Percentiles rank a stretch among this genome's conserved stretches.
phyloP scores from a whole-genome alignment of 345 rosid species.

The Eucalyptus marginata region DNA sequence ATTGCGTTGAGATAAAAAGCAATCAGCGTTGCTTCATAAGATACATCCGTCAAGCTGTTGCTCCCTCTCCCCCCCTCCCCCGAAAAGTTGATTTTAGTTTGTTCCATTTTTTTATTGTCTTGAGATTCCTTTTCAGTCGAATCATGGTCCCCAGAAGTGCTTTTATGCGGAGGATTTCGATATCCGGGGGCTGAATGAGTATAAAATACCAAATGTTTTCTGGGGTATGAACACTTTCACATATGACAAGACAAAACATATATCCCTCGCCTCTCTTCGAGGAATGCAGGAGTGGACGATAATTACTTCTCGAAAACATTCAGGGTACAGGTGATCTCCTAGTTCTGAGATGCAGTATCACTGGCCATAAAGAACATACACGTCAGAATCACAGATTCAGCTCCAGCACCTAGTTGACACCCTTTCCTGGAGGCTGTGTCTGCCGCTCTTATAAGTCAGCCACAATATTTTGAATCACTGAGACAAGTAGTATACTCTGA shows the following conservation, averaged over 20 bases:
- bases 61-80: fast-evolving
- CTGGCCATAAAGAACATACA: conserved; percentile 35
- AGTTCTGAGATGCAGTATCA: neutral
- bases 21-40: too few species aligned
- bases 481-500: conserved; percentile 1
- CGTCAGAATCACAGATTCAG: conserved; percentile 37
- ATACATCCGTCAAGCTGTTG: too few species aligned
- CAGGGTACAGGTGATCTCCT: conserved; percentile 34
- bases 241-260: conserved; percentile 22
- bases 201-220: neutral
- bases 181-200: neutral
- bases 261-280: conserved; percentile 36
- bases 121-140: neutral
- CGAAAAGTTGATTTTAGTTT: neutral
- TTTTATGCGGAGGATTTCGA: neutral
- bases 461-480: conserved; percentile 24
- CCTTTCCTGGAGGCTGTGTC: conserved; percentile 47
- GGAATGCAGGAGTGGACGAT: conserved; percentile 50
- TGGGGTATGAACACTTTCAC: conserved; percentile 32
- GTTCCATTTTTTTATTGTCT: neutral
- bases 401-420: conserved; percentile 28
- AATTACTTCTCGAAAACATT: conserved; percentile 48
- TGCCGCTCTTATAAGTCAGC: conserved; percentile 23
- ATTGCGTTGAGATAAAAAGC: too few species aligned
- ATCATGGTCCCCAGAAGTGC: neutral